Evolutionary conservation across 441 rosid genomes (phyloP).

Genomic region (Pelargonium citronellum): DNA sequence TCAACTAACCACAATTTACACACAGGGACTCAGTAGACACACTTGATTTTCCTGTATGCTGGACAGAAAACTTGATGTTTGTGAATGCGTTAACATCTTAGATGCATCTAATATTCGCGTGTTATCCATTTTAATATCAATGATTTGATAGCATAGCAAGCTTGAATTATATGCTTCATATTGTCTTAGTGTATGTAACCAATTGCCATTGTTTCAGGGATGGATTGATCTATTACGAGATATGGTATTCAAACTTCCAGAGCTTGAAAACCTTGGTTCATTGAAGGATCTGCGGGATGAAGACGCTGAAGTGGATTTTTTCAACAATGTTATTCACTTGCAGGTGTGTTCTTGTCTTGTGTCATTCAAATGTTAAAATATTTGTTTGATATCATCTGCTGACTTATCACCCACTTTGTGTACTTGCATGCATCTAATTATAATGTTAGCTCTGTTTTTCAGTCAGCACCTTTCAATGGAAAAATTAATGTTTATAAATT

Average conservation of each 20-base stretch:
- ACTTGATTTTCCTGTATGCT: background rate
- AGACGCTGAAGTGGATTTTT: constrained; percentile 84
- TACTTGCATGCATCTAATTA: background rate
- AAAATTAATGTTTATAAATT: background rate
- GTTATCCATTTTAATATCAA: background rate
- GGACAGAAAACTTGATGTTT: constrained; percentile 1
- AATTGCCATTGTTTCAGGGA: constrained; percentile 46
- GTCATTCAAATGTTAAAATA: background rate
- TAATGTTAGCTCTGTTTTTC: constrained; percentile 1
- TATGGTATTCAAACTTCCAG: constrained; percentile 77
- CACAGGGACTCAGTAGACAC: background rate
- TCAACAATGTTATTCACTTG: constrained; percentile 66
- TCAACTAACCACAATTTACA: background rate
- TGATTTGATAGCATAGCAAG: background rate
- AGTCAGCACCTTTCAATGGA: background rate
- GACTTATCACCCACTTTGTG: background rate
- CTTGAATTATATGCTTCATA: background rate
- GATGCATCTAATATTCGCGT: background rate
- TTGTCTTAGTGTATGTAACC: constrained; percentile 13
- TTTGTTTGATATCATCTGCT: background rate
- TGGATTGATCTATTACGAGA: constrained; percentile 81
- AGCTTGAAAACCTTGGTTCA: constrained; percentile 46
- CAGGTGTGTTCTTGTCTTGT: constrained; percentile 45
- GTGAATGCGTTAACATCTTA: background rate
- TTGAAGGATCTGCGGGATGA: constrained; percentile 68